Evolutionary conservation across 345 rosid genomes (phyloP).

Genomic region (Brassica napus): DNA sequence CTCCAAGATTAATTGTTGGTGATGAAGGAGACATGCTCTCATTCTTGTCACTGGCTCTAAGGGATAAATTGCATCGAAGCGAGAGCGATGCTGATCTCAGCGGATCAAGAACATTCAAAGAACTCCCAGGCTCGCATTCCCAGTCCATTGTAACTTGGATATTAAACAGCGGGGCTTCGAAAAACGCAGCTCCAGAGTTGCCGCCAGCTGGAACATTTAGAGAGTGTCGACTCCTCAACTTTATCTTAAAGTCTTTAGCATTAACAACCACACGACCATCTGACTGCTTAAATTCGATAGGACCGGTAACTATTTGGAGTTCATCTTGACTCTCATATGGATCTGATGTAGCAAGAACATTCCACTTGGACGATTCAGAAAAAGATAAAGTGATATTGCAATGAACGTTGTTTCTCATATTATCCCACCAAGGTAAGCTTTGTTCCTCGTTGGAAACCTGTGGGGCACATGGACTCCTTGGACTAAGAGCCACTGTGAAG

Average conservation of each 20-base stretch:
- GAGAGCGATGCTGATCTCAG: conserved; percentile 93
- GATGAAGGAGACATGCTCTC: conserved; percentile 37
- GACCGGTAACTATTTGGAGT: conserved; percentile 66
- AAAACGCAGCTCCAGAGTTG: conserved; percentile 55
- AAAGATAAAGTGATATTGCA: conserved; percentile 69
- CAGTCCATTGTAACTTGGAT: conserved; percentile 89
- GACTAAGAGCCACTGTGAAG: conserved; percentile 87
- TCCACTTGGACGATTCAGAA: conserved; percentile 63
- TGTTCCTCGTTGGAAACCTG: conserved; percentile 80
- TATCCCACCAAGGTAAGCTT: conserved; percentile 99
- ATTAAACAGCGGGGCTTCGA: conserved; percentile 71
- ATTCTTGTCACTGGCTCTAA: conserved; percentile 57
- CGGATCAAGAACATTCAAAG: conserved; percentile 85
- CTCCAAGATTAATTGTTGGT: conserved; percentile 77
- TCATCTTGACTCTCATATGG: conserved; percentile 92
- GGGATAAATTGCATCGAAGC: conserved; percentile 78
- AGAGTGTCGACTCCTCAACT: conserved; percentile 61
- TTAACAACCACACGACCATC: conserved; percentile 79
- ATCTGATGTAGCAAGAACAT: conserved; percentile 85
- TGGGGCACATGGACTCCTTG: conserved; percentile 52
- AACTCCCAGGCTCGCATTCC: conserved; percentile 87
- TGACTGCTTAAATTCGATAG: conserved; percentile 86
- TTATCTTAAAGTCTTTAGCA: conserved; percentile 76
- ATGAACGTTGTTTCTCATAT: conserved; percentile 90
- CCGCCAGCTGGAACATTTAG: conserved; percentile 56